Evolutionary conservation across 2,329 filamentous ascomycete genomes (phyloP), one percentile per base, ranked within the genome.

Genomic region (Fusarium citri): DNA sequence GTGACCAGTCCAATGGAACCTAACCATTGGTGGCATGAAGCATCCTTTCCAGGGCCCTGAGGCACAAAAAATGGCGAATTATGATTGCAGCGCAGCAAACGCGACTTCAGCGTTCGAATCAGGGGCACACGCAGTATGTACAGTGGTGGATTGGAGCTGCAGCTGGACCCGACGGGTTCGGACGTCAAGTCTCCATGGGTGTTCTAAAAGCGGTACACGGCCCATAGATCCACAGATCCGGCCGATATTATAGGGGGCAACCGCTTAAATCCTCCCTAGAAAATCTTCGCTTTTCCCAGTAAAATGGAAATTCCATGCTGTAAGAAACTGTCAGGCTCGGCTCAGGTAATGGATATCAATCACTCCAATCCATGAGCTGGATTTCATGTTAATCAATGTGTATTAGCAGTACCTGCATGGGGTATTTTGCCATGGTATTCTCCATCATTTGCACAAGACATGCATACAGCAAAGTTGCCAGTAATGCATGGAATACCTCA

Each of bases 1-100:
- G 49, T 42, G 49, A 20, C 49, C n/a, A 50, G 37, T 41, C 42
- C 51, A 59, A 66, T 66, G 49, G 58, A 55, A 60, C 56, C 55
- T 56, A 49, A 60, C 64, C 62, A 74, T 74, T 74, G 72, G 72
- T 74, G 72, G 72, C 64, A 71, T 66, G 63, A 42, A 59, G 51
- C 55, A 25, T 45, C 48, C 55, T 64, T 46, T 53, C 49, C 62
- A 58, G 64, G 56, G 41, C 41, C 51, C 42, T 57, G 54, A 55
- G 46, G 51, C 34, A 53, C 49, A 26, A 34, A 56, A 58, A 56
- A 58, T 51, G 31, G 28, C 40, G 48, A 53, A 58, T 23, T 50
- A n/a, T 55, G 64, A 22, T 55, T 64, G 53, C 58, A 70, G 68
- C 58, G 34, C 61, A 66, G 22, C n/a, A 23, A 41, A 26, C 47